Base-by-base conservation (phyloP, 257 asterid genomes). In the Nicotiana tabacum region DNA sequence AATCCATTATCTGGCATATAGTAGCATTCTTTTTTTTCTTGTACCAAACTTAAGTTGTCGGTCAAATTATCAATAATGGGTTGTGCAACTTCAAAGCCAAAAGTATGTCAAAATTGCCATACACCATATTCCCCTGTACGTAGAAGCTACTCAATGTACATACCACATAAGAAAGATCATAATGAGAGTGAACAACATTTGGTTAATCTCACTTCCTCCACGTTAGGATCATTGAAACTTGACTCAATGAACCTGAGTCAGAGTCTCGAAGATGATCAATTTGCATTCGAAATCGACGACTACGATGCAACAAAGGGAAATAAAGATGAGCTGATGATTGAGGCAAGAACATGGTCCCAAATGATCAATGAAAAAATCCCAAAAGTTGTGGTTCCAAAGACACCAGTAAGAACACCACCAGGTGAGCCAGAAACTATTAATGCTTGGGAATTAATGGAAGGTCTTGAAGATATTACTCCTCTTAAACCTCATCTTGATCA, bases 381-480 rank as follows among this genome's bases (percentile, higher is more conserved):
- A 1, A 86, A 72, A 53, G 78, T 70, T 2, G 61, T 74, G 39
- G 1, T 72, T 72, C 79, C 78, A 12, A 21, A 11, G 1, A 92
- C 95, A 3, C 95, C 94, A 46, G 57, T 78, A 37, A 82, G 77
- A 43, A 90, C 97, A 1, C 94, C 95, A 4, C 92, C 91, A 17
- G 95, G 91, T 0, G 97, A 91, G 85, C 95, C 95, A 29, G 95
- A 92, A 89, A 87, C 61, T 82, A 92, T 92, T 84, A 83, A 92
- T 64, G 93, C 90, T 6, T 90, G 94, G 92, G 95, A 92, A 58
- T 77, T 92, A 85, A 91, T 92, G 97, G 90, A 90, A 85, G 97
- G 94, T 11, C 94, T 92, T 8, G 97, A 92, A 15, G 97, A 91
- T 37, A 32, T 70, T 51, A 82, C 89, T 35, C 97, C 94, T 24